Conservation (phyloP, 352 stramenopile species). For the Globisporangium lucens region DNA sequence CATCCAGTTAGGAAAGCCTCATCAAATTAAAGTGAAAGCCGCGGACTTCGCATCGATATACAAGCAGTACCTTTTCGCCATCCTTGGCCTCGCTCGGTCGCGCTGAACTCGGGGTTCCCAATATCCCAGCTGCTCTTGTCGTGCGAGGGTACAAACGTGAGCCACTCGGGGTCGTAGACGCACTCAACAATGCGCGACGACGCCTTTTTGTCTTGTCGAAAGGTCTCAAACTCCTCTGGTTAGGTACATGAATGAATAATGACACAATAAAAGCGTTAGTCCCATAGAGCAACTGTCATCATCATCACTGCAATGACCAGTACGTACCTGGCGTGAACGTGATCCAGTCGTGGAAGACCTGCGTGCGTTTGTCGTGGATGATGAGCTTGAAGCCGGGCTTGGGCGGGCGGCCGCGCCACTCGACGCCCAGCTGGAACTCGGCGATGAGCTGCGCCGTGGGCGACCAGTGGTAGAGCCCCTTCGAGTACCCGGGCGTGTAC, state of each 20-base stretch:
- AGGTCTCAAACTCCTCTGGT: slow-evolving; percentile 73
- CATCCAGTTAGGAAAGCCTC: background rate
- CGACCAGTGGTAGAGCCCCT: slow-evolving; percentile 76
- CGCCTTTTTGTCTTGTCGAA: slow-evolving; percentile 78
- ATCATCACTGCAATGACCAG: background rate
- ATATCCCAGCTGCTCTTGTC: slow-evolving; percentile 79
- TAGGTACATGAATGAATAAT: background rate
- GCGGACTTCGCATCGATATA: background rate
- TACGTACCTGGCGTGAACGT: slow-evolving; percentile 65
- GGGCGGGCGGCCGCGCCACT: slow-evolving; percentile 72
- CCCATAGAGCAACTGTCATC: background rate
- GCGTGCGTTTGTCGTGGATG: slow-evolving; percentile 81
- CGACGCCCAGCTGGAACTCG: slow-evolving; percentile 79
- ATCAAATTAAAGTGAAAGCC: background rate
- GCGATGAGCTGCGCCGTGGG: slow-evolving; percentile 49
- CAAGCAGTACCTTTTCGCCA: slow-evolving; percentile 71
- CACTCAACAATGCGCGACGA: slow-evolving; percentile 83
- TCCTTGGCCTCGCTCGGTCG: slow-evolving; percentile 56
- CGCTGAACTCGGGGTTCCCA: slow-evolving; percentile 63
- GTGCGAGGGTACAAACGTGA: slow-evolving; percentile 81
- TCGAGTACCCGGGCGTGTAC: slow-evolving; percentile 75
- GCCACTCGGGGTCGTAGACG: slow-evolving; percentile 76
- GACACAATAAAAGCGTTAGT: background rate
- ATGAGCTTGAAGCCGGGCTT: slow-evolving; percentile 85
- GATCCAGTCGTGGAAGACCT: slow-evolving; percentile 87